Percentiles rank a stretch among this genome's conserved stretches.
Conservation (phyloP, 495 filamentous ascomycete species). For the Aspergillus biplanus region DNA sequence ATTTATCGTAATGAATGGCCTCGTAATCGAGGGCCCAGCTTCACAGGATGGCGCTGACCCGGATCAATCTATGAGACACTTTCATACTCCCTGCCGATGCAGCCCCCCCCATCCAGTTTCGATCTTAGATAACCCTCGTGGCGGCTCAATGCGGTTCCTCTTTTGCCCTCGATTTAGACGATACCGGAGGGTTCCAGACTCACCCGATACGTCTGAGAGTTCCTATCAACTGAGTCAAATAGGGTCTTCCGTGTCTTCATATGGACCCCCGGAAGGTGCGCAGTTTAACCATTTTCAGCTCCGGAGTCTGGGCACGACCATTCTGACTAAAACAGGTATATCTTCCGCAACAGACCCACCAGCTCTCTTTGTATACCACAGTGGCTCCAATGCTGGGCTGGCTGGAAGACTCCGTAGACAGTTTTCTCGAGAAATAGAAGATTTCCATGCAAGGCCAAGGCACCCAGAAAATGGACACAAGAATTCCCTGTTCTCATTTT, state of each 20-base stretch:
- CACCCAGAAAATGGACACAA: constrained; percentile 14
- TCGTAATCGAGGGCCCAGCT: too few species aligned
- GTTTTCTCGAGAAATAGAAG: constrained; percentile 40
- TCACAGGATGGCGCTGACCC: too few species aligned
- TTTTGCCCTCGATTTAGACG: constrained; percentile 26
- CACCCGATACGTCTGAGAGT: constrained; percentile 5
- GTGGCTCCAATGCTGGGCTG: constrained; percentile 26
- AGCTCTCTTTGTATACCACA: constrained; percentile 8
- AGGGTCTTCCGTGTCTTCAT: constrained; percentile 1
- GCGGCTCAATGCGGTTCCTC: constrained; percentile 19
- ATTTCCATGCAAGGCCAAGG: constrained; percentile 17
- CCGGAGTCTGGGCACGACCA: background rate
- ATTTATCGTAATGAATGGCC: too few species aligned
- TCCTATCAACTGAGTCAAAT: constrained; percentile 18
- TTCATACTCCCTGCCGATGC: background rate
- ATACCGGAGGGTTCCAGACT: constrained; percentile 14
- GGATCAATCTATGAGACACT: too few species aligned
- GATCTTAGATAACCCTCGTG: background rate
- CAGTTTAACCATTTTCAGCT: background rate
- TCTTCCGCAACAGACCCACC: constrained; percentile 17
- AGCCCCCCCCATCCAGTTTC: background rate
- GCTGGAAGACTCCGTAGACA: constrained; percentile 40
- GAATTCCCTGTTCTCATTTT: constrained; percentile 28
- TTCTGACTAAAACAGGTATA: constrained; percentile 18
- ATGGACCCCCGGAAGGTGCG: constrained; percentile 25